Evolutionary conservation across 345 rosid species (phyloP), one percentile per base, ranked within the genome.

Genomic region (Dipteronia dyeriana): DNA sequence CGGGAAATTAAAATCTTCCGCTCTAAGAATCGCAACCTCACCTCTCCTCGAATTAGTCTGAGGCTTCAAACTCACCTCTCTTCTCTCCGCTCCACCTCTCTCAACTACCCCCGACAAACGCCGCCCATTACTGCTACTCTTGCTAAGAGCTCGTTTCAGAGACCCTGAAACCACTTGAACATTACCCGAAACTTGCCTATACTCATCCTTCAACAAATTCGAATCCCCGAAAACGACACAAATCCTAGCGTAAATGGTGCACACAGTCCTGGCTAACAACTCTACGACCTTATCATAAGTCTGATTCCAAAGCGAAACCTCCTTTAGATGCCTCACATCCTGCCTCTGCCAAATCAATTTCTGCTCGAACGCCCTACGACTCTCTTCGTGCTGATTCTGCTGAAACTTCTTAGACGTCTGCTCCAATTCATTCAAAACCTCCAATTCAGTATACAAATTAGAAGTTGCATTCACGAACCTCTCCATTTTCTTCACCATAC

Each of bases 331-430:
- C 85, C 79, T 87, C 68, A 95, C 97, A 16, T 95, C 98, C 77
- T 95, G 98, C 81, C 77, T 95, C 89, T 95, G 99, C 99, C 99
- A 95, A 82, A 90, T 81, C 79, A 93, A 79, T 78, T 93, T 95
- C 94, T 95, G 99, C 84, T 95, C 94, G 23, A 91, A 93, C 19
- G 97, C 97, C 20, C 91, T 91, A 45, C 87, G 84, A 73, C 94
- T 93, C 84, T 88, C 96, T 82, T 93, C 96, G 75, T 91, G 94
- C 83, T 90, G 97, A 70, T 88, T 92, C 39, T 85, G 76, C 77
- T 87, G 97, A 70, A 93, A 93, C 89, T 95, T 95, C 90, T 87
- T 78, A 1, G 92, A 81, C 1, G 92, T 93, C 74, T 88, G 98
- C 68, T 95, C 99, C 75, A 95, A 73, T 76, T 95, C 99, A 75